Conservation (phyloP, 2,329 filamentous ascomycete species). For the Chaetomiaceae sp. region DNA sequence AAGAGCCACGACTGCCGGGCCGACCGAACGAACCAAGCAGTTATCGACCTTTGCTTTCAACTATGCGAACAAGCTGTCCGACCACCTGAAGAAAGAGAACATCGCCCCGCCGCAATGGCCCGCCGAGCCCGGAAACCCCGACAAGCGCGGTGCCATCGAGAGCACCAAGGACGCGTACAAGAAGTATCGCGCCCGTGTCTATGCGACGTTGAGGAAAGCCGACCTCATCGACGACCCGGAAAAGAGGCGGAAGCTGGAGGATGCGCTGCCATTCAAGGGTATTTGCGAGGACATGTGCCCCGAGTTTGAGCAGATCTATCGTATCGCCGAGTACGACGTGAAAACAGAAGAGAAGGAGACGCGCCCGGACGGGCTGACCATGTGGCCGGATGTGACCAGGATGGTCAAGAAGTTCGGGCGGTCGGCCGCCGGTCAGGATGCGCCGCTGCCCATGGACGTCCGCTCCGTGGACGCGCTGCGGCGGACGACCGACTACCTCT, state of each 20-base stretch:
- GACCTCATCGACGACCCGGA: slow-evolving; percentile 62
- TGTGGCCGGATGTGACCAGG: slow-evolving; percentile 43
- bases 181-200: slow-evolving; percentile 51
- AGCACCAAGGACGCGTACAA: slow-evolving; percentile 53
- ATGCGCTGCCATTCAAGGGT: slow-evolving; percentile 63
- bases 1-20: slow-evolving; percentile 9
- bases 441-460: slow-evolving; percentile 63
- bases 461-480: slow-evolving; percentile 55
- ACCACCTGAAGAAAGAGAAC: slow-evolving; percentile 49
- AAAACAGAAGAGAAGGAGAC: slow-evolving; percentile 49
- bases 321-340: slow-evolving; percentile 58
- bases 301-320: slow-evolving; percentile 58
- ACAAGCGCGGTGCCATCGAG: slow-evolving; percentile 48
- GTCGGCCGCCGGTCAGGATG: slow-evolving; percentile 63
- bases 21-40: slow-evolving; percentile 24
- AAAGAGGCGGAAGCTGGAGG: slow-evolving; percentile 55
- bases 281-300: slow-evolving; percentile 68
- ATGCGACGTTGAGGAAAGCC: slow-evolving; percentile 53
- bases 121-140: slow-evolving; percentile 47
- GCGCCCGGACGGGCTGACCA: slow-evolving; percentile 36
- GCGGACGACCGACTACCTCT: slow-evolving; percentile 58
- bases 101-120: slow-evolving; percentile 54
- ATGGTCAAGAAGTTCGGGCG: slow-evolving; percentile 66
- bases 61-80: slow-evolving; percentile 47
- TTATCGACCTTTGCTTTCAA: slow-evolving; percentile 26